phyloP scores from a whole-genome alignment of 2,329 filamentous ascomycete species.

The Cladophialophora yegresii region DNA sequence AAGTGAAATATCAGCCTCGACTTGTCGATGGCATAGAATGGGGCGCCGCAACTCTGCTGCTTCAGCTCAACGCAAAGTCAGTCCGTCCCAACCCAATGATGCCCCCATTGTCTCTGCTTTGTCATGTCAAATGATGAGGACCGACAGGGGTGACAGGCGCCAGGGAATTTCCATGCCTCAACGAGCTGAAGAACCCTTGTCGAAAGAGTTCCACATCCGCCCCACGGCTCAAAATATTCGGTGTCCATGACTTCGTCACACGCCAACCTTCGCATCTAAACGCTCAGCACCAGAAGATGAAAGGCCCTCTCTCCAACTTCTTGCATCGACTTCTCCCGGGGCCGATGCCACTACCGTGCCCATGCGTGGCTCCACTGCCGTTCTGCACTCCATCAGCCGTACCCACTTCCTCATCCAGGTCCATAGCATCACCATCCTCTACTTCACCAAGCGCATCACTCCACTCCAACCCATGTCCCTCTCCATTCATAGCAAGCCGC shows the following conservation, averaged over 20 bases:
- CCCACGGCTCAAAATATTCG: neutral
- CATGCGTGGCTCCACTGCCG: constrained; percentile 6
- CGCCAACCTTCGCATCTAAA: neutral
- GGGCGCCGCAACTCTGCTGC: neutral
- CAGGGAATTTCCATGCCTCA: neutral
- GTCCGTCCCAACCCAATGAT: neutral
- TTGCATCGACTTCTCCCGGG: neutral
- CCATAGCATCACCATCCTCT: constrained; percentile 13
- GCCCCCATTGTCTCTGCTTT: neutral
- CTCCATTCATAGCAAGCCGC: constrained; percentile 36
- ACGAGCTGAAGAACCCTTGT: neutral
- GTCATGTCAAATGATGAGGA: neutral
- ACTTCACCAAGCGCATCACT: constrained; percentile 12
- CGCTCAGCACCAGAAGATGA: constrained; percentile 33
- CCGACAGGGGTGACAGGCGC: too few relatives aligned
- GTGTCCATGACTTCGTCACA: neutral
- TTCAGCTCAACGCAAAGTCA: neutral
- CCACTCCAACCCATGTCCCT: constrained; percentile 27
- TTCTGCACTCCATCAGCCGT: neutral
- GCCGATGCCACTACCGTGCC: neutral
- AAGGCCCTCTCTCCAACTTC: constrained; percentile 33
- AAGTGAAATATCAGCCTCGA: neutral
- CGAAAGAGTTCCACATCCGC: neutral
- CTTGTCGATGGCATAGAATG: too few relatives aligned
- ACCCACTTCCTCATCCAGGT: constrained; percentile 12